Evolutionary conservation across 129 eudicot species (phyloP).

Genomic region (Flaveria linearis): DNA sequence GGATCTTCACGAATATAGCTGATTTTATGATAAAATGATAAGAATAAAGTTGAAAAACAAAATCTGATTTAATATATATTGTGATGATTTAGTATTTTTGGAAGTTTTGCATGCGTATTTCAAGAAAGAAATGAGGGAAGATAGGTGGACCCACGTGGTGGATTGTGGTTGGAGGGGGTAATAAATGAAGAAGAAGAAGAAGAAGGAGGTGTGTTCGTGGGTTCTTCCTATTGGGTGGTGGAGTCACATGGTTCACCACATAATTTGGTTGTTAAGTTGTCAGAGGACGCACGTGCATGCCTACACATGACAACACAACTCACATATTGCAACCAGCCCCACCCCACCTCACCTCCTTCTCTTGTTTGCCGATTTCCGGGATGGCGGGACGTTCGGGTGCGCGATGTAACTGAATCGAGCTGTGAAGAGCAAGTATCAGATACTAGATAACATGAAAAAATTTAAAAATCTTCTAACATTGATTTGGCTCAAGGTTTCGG

Average conservation of each 20-base stretch:
- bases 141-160: slow-evolving; percentile 12
- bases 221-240: slow-evolving; percentile 29
- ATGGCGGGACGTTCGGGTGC: too few relatives aligned
- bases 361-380: slow-evolving; percentile 2
- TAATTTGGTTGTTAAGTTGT: slow-evolving; percentile 33
- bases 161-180: not conserved
- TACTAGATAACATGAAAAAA: too few relatives aligned
- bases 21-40: too few relatives aligned
- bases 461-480: too few relatives aligned
- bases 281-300: slow-evolving; percentile 20
- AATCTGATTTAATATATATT: too few relatives aligned
- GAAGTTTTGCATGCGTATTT: not conserved
- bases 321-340: slow-evolving; percentile 25
- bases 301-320: slow-evolving; percentile 31
- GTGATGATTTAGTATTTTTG: not conserved
- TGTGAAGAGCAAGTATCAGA: too few relatives aligned
- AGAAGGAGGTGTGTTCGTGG: slow-evolving; percentile 29
- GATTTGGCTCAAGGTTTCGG: too few relatives aligned
- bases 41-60: too few relatives aligned
- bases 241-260: slow-evolving; percentile 36
- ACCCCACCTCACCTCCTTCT: slow-evolving; percentile 24
- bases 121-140: slow-evolving; percentile 12
- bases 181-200: slow-evolving; percentile 24
- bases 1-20: too few relatives aligned
- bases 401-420: too few relatives aligned